phyloP scores from a whole-genome alignment of 768 basidiomycete genomes.

The Hypsizygus marmoreus region DNA sequence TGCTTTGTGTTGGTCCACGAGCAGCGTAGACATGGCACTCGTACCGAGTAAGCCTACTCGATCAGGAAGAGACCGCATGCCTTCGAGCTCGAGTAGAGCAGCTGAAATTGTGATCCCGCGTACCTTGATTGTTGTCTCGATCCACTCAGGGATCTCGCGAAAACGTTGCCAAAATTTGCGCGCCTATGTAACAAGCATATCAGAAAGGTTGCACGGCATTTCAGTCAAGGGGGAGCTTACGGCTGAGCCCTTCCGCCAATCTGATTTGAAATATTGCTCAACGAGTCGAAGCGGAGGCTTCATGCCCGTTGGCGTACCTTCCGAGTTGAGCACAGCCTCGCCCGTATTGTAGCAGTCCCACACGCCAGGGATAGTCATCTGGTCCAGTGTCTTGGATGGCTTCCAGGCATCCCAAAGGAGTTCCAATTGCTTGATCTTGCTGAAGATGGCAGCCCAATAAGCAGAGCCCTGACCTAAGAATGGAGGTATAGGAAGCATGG shows the following conservation, averaged over 20 bases:
- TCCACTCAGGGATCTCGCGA: constrained; percentile 1
- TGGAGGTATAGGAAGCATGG: background rate
- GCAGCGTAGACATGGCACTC: background rate
- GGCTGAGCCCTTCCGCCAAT: background rate
- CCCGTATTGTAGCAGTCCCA: constrained; percentile 1
- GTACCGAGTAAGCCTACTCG: background rate
- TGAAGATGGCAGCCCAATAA: background rate
- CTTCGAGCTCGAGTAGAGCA: background rate
- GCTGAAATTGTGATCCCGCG: background rate
- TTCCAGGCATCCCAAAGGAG: background rate
- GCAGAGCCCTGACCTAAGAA: background rate
- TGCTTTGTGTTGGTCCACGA: background rate
- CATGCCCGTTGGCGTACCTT: background rate
- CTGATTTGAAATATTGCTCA: constrained; percentile 1
- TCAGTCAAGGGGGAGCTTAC: background rate
- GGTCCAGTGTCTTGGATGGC: constrained; percentile 1
- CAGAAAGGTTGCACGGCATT: background rate
- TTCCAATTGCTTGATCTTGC: background rate
- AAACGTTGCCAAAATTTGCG: background rate
- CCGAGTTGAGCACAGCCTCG: background rate
- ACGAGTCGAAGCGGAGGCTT: constrained; percentile 2
- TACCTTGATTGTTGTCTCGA: background rate
- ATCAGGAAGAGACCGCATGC: background rate
- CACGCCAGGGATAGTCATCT: background rate
- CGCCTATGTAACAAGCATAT: background rate